Evolutionary conservation across 2,329 filamentous ascomycete genomes (phyloP), one percentile per base, ranked within the genome.

Genomic region (Fusarium pininemorale): DNA sequence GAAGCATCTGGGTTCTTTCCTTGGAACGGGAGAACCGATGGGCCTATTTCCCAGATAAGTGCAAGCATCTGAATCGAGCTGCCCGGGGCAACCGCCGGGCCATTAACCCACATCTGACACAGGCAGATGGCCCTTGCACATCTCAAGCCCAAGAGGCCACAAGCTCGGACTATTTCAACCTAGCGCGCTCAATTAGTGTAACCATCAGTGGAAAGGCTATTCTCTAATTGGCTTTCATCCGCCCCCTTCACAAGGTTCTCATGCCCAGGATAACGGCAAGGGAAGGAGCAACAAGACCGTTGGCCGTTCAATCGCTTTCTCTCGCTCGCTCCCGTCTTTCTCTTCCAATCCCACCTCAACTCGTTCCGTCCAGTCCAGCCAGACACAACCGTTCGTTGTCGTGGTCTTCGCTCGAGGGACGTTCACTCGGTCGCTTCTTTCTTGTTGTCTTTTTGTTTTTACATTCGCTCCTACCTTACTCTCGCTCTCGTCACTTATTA

Each of bases 221-320:
- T 30, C 51, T 53, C 42, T 69, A 71, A 74, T 74, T 74, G 71
- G 71, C 26, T 38, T 51, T 54, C 22, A 54, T 22, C 45, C 50
- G 57, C 71, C 69, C 71, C 69, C 70, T 72, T 72, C 63, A 42
- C 48, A 70, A 47, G 53, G 66, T 60, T 50, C 61, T 66, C 48
- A 50, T 70, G 38, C 50, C 67, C 41, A 72, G 67, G 72, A 71
- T 74, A 74, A 74, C 71, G 71, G 67, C 67, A 66, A 70, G 70
- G 70, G 55, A 73, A 72, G 72, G 58, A 65, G 72, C 44, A 70
- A 59, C 66, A 70, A 70, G 66, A 60, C 70, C 58, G 71, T 72
- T 74, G 62, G 71, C 72, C 48, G 58, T 73, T 74, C 58, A 74
- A 73, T 73, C 61, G 14, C 53, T 54, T 53, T 55, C 66, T 64